These are phyloP conservation scores for Spinellus fusiger DNA, from an alignment of 192 early-diverging fungal genomes.

Conservation along the genomic window DNA sequence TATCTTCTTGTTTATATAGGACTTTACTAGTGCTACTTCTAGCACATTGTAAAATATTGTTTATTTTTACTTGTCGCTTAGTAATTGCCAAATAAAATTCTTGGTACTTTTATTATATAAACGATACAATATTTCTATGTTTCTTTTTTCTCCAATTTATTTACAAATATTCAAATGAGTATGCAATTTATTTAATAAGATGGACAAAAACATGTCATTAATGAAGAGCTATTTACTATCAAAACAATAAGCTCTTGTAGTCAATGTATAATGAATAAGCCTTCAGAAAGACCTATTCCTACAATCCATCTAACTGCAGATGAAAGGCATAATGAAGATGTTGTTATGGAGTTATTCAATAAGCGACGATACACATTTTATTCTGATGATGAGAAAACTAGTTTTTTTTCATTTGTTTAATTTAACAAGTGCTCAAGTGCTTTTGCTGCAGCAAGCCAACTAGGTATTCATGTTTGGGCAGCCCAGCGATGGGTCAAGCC, in stretches of 20 bases:
- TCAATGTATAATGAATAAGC: conserved; percentile 1
- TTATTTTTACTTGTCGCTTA: too few species aligned
- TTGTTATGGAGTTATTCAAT: conserved; percentile 1
- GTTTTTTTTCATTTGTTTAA: neutral
- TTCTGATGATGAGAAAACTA: conserved; percentile 5
- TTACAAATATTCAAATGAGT: too few species aligned
- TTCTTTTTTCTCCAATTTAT: too few species aligned
- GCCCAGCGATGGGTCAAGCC: conserved; percentile 16
- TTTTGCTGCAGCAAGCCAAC: conserved; percentile 13
- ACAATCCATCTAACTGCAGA: neutral
- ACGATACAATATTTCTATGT: too few species aligned
- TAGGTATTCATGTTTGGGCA: conserved; percentile 15
- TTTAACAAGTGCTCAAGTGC: conserved; percentile 6
- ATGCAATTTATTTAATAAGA: too few species aligned
- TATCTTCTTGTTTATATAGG: too few species aligned
- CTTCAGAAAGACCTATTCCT: conserved; percentile 5
- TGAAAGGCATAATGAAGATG: neutral
- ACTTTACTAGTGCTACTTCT: too few species aligned
- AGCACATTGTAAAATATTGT: too few species aligned
- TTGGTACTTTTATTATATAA: too few species aligned
- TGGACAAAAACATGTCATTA: conserved; percentile 2
- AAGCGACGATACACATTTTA: conserved; percentile 4
- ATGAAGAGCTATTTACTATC: conserved; percentile 7
- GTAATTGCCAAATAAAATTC: too few species aligned
- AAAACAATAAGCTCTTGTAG: neutral